A percentile compares a stretch with the other conserved stretches of the same genome.
phyloP scores from a whole-genome alignment of 495 filamentous ascomycete genomes.

The Bathelium albidoporum region DNA sequence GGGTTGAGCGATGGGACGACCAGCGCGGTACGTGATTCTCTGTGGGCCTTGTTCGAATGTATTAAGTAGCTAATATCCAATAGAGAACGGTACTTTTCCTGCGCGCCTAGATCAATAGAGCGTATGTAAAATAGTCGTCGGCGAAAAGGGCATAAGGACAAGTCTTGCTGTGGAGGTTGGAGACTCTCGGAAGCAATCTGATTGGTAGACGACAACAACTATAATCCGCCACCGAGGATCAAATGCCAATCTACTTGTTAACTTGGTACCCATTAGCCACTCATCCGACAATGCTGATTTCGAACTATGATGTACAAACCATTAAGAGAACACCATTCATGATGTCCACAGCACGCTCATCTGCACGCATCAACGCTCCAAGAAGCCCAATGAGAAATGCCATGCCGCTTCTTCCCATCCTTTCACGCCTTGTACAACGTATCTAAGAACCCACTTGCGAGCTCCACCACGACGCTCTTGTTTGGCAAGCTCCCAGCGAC shows the following conservation, averaged over 20 bases:
- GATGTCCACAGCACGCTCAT: not conserved
- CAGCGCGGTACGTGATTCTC: constrained; percentile 66
- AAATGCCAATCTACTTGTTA: not conserved
- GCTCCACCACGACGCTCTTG: constrained; percentile 83
- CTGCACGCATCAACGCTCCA: not conserved
- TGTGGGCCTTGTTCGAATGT: not conserved
- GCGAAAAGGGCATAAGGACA: not conserved
- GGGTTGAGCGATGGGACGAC: constrained; percentile 93
- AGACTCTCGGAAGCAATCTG: not conserved
- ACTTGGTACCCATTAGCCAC: not conserved
- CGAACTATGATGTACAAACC: not conserved
- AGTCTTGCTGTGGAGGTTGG: not conserved
- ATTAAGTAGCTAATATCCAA: constrained; percentile 11
- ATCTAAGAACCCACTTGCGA: constrained; percentile 89
- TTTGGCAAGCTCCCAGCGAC: constrained; percentile 92
- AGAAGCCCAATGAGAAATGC: not conserved
- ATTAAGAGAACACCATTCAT: not conserved
- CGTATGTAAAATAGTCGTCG: not conserved
- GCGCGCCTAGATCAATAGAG: constrained; percentile 50
- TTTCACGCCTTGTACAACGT: constrained; percentile 83
- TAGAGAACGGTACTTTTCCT: constrained; percentile 90
- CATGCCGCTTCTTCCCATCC: not conserved
- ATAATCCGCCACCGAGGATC: not conserved
- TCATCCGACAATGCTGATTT: not conserved
- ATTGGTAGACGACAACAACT: not conserved